A percentile compares a stretch with the other conserved stretches of the same genome.
Evolutionary conservation across 2,329 filamentous ascomycete genomes (phyloP).

Genomic region (Cryphonectria naterciae): DNA sequence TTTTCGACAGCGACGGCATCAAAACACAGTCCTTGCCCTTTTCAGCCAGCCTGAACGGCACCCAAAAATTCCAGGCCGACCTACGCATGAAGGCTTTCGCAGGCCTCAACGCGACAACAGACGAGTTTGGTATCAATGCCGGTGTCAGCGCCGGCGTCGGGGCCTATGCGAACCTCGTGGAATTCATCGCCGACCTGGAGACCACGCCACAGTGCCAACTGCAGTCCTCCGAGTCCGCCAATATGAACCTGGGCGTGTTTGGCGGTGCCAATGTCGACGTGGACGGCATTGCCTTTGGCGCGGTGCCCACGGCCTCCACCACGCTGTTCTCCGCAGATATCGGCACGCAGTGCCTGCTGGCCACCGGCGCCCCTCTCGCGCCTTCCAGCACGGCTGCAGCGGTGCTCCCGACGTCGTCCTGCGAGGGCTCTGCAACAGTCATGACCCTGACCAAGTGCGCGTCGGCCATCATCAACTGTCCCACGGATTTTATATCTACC

Average conservation of each 20-base stretch:
- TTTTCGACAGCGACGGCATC: conserved; percentile 18
- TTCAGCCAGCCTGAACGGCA: conserved; percentile 13
- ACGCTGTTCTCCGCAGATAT: conserved; percentile 20
- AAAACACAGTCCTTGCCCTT: conserved; percentile 18
- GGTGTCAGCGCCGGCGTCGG: conserved; percentile 13
- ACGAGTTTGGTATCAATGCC: neutral
- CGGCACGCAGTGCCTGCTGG: conserved; percentile 18
- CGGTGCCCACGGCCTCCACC: conserved; percentile 19
- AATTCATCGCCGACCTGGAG: conserved; percentile 19
- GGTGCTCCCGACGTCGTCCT: neutral
- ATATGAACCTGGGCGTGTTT: conserved; percentile 22
- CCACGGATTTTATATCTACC: conserved; percentile 4
- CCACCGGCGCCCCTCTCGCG: neutral
- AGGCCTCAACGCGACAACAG: conserved; percentile 8
- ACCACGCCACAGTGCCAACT: conserved; percentile 8
- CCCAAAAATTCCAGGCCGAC: conserved; percentile 15
- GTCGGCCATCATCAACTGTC: conserved; percentile 19
- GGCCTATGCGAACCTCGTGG: conserved; percentile 21
- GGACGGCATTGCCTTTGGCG: conserved; percentile 7
- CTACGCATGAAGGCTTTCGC: conserved; percentile 17
- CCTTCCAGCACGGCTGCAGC: neutral
- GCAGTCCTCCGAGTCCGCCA: conserved; percentile 14
- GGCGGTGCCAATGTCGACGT: conserved; percentile 5
- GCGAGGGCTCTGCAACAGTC: neutral
- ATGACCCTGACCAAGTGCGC: conserved; percentile 17